Evolutionary conservation across 257 asterid species (phyloP), one percentile per base, ranked within the genome.

Genomic region (Salvia rosmarinus): DNA sequence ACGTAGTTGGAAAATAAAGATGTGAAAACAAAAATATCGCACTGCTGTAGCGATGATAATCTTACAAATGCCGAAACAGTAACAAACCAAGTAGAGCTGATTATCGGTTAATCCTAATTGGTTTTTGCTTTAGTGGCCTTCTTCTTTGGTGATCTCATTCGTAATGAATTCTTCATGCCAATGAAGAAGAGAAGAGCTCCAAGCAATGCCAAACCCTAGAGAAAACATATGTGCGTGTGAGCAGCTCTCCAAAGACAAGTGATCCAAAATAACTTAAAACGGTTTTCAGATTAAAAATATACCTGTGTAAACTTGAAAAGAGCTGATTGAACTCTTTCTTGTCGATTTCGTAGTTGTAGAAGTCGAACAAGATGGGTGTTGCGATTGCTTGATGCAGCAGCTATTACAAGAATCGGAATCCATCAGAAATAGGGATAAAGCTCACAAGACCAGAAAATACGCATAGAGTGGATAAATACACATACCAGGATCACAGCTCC

Each of bases 331-430:
- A 91, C 65, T 88, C 99, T 73, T 88, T 87, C 79, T 78, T 84
- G 80, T 88, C 94, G 55, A 82, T 90, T 6, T 88, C 98, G n/a
- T 88, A 88, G 83, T 95, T 95, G 88, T 95, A 95, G 85, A 95
- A 95, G 80, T 95, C 99, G 7, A 81, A 95, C 80, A 91, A 71
- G 80, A 95, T 79, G 20, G 98, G 96, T 5, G 93, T 72, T 30
- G 85, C 37, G 50, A 95, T 30, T 49, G 88, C 87, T 84, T 95
- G 99, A 75, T 89, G 96, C 82, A 95, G 25, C 65, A 88, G 81
- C 99, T 95, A 84, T 52, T 11, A 49, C 12, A 57, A 20, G 50
- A 37, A 61, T 17, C n/a, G 30, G 10, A 17, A 64, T 12, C 16
- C n/a, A 9, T 67, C 28, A 64, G 30, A 12, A 70, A 78, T 37